phyloP scores from a whole-genome alignment of 1,284 basidiomycete genomes.

The Neotropicomus parvogracilis region DNA sequence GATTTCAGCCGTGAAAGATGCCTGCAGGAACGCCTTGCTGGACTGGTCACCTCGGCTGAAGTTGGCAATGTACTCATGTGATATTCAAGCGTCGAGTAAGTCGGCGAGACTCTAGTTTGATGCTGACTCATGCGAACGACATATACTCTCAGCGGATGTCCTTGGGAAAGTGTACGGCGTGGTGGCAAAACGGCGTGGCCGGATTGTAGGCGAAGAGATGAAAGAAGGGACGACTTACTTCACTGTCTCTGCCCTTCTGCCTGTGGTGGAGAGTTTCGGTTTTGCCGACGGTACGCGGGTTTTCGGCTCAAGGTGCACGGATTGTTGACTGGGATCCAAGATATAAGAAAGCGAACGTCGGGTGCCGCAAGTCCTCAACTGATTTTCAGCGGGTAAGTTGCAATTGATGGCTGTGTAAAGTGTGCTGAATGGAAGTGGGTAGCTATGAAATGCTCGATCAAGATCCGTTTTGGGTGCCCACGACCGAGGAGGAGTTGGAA shows the following conservation, averaged over 20 bases:
- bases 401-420: background rate
- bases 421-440: slow-evolving; percentile 18
- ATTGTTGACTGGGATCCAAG: slow-evolving; percentile 34
- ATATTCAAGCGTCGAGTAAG: slow-evolving; percentile 96
- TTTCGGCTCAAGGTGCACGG: background rate
- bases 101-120: slow-evolving; percentile 13
- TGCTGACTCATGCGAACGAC: slow-evolving; percentile 7
- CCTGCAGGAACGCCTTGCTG: slow-evolving; percentile 82
- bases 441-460: slow-evolving; percentile 87
- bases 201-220: slow-evolving; percentile 97
- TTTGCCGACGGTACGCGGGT: slow-evolving; percentile 81
- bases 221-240: slow-evolving; percentile 97
- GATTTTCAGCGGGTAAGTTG: slow-evolving; percentile 85
- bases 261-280: slow-evolving; percentile 96
- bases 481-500: slow-evolving; percentile 96
- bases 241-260: slow-evolving; percentile 86
- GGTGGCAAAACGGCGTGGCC: slow-evolving; percentile 84
- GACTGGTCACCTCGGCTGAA: slow-evolving; percentile 98
- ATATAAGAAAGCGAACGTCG: slow-evolving; percentile 94
- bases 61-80: slow-evolving; percentile 98
- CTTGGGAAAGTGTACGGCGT: slow-evolving; percentile 98
- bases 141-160: slow-evolving; percentile 72
- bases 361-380: slow-evolving; percentile 96
- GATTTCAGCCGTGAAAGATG: slow-evolving; percentile 86
- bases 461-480: slow-evolving; percentile 99